Evolutionary conservation across 2,329 filamentous ascomycete species (phyloP).

Genomic region (Ophiostoma australiae): DNA sequence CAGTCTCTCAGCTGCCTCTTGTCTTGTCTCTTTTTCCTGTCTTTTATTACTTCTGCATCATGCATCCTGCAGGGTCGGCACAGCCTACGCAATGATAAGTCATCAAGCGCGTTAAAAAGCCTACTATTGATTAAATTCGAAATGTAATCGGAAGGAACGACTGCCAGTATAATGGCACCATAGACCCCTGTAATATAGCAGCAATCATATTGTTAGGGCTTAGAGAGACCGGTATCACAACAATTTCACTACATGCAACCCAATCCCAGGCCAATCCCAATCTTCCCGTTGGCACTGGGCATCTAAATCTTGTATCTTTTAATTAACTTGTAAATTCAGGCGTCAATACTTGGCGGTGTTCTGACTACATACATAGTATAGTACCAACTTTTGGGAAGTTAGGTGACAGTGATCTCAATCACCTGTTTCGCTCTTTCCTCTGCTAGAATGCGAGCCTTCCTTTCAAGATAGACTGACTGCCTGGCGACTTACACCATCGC

Average conservation of each 20-base stretch:
- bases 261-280: background rate
- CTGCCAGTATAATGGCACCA: background rate
- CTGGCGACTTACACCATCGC: conserved; percentile 6
- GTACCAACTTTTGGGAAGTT: background rate
- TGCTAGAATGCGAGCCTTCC: background rate
- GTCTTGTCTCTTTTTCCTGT: background rate
- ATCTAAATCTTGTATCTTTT: background rate
- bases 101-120: background rate
- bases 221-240: background rate
- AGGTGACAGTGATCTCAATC: background rate
- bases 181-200: background rate
- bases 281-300: background rate
- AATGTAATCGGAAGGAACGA: background rate
- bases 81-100: conserved; percentile 2
- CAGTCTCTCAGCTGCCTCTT: background rate
- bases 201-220: background rate
- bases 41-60: background rate
- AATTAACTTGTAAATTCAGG: background rate
- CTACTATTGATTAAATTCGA: background rate
- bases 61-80: conserved; percentile 5
- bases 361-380: too few relatives aligned
- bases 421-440: background rate
- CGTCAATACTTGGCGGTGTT: background rate
- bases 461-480: background rate
- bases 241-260: background rate